Base-by-base conservation (phyloP, 2,329 filamentous ascomycete species). In the Neofusicoccum parvum region DNA sequence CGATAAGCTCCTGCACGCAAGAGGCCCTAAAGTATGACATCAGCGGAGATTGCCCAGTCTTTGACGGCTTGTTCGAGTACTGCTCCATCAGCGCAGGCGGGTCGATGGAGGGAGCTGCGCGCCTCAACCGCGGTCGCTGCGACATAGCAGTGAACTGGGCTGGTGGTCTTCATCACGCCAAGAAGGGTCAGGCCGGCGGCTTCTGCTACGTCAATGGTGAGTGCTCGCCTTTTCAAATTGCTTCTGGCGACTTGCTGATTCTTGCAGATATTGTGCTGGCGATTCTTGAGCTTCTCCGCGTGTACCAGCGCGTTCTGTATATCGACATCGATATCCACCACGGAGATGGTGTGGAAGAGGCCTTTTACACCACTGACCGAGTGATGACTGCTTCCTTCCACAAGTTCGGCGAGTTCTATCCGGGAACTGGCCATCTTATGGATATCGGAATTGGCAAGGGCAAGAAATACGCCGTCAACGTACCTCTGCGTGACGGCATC, bases 131-230 rank as follows among this genome's bases (percentile, higher is more conserved):
- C 72, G 85, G 89, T 56, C 91, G 97, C 79, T 92, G 93, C 37
- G 92, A 98, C 74, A 97, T 99, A 74, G 95, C 95, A 63, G 93
- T 99, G 74, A 96, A 96, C 72, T 99, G 95, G 95, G 95, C 93
- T n/a, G 95, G 95, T 41, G 95, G 95, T 11, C 86, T 99, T 34
- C 95, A 99, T 78, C 95, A 99, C 74, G 95, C 95, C 53, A 97
- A 98, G 79, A 95, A 94, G 76, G 88, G 90, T 62, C 93, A 97
- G 79, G 94, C 95, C 0, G 94, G 91, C n/a, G 95, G 95, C 0
- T 99, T 99, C 79, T 99, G 95, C 81, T 99, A 99, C 80, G 93
- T 98, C 80, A 99, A 99, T 78, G 79, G 79, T 80, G 54, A 3
- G 68, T 58, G 27, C 56, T 48, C 7, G 23, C 12, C 6, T 20